These are phyloP conservation scores for Cyamopsis tetragonoloba DNA, from an alignment of 306 rosid species.

Conservation along the genomic window DNA sequence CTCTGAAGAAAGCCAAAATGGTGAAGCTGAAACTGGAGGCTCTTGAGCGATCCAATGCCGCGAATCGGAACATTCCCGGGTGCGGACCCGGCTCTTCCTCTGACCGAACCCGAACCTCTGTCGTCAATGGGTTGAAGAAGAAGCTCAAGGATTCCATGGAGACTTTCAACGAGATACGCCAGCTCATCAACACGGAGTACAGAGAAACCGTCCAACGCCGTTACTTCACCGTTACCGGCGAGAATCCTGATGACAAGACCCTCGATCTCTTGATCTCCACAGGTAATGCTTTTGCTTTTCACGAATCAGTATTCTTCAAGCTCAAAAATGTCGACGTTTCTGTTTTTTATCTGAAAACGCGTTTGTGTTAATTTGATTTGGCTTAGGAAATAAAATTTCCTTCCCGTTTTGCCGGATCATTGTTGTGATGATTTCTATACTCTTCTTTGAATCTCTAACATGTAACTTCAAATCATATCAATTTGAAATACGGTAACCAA, in stretches of 20 bases:
- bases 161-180: constrained; percentile 54
- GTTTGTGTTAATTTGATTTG: background rate
- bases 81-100: constrained; percentile 95
- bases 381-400: background rate
- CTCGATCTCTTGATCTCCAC: constrained; percentile 82
- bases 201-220: constrained; percentile 91
- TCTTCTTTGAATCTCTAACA: background rate
- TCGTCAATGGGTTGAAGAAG: constrained; percentile 82
- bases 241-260: constrained; percentile 92
- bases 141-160: constrained; percentile 90
- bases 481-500: background rate
- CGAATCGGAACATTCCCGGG: constrained; percentile 66
- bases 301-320: background rate
- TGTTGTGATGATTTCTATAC: background rate
- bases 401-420: too few species aligned
- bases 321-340: background rate
- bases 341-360: too few species aligned
- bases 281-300: constrained; percentile 35
- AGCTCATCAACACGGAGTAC: constrained; percentile 71
- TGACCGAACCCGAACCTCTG: constrained; percentile 83
- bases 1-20: constrained; percentile 84
- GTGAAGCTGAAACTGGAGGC: constrained; percentile 84
- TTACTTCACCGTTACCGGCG: constrained; percentile 90
- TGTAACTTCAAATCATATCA: background rate
- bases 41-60: constrained; percentile 84